These are phyloP conservation scores for Miscanthus lutarioriparius DNA, from an alignment of 176 grass and related monocot genomes.

Conservation along the genomic window DNA sequence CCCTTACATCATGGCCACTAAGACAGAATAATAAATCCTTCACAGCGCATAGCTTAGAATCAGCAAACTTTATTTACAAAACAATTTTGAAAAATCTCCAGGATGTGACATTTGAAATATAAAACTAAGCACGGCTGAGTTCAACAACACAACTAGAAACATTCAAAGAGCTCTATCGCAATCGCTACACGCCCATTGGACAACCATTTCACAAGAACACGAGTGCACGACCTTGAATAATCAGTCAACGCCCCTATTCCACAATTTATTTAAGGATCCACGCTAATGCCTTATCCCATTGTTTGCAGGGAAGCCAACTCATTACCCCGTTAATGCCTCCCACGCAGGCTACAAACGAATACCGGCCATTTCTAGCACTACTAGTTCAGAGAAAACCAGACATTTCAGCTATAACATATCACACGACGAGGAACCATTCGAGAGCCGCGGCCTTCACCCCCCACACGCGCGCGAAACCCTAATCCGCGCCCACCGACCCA, in stretches of 20 bases:
- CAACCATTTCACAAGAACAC: constrained; percentile 15
- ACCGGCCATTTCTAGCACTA: constrained; percentile 6
- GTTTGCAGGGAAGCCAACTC: not conserved
- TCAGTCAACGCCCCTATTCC: constrained; percentile 1
- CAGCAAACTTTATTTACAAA: not conserved
- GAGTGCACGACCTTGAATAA: not conserved
- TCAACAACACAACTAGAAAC: constrained; percentile 14
- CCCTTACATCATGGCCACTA: constrained; percentile 41
- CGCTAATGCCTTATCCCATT: constrained; percentile 1
- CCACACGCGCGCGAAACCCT: constrained; percentile 37
- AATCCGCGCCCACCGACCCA: not conserved
- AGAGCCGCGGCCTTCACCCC: not conserved
- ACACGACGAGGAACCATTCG: constrained; percentile 19
- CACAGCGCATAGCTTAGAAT: not conserved
- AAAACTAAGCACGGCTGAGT: not conserved
- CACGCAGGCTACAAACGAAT: not conserved
- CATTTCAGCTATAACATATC: not conserved
- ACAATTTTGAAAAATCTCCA: not conserved
- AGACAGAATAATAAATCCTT: constrained; percentile 4
- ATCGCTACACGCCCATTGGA: not conserved
- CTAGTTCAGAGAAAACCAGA: not conserved
- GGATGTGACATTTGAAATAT: not conserved
- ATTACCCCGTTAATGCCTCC: not conserved
- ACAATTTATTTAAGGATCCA: constrained; percentile 33
- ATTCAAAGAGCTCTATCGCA: not conserved